phyloP scores from a whole-genome alignment of 495 filamentous ascomycete species.

The Xylaria sp. region DNA sequence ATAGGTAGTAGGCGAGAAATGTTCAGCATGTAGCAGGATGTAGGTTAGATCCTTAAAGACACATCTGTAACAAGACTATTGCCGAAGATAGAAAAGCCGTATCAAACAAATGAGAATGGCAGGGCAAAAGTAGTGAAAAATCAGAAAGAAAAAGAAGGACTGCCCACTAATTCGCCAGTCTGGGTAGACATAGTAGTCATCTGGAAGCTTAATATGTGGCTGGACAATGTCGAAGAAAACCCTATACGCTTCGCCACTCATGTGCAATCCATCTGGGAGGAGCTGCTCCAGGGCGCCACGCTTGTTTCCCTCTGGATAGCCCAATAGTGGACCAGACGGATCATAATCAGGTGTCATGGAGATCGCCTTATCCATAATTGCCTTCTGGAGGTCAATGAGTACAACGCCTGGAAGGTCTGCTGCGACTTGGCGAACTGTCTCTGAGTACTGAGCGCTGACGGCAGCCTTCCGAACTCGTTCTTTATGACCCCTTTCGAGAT shows the following conservation, averaged over 20 bases:
- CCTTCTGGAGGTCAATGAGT: slow-evolving; percentile 77
- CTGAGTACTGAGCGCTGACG: slow-evolving; percentile 72
- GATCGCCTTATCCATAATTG: slow-evolving; percentile 67
- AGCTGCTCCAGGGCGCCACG: slow-evolving; percentile 55
- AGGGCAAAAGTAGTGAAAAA: background rate
- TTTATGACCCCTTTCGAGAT: slow-evolving; percentile 56
- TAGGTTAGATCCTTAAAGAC: too few species aligned
- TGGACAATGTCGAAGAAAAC: slow-evolving; percentile 55
- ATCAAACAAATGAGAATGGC: background rate
- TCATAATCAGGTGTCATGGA: slow-evolving; percentile 49
- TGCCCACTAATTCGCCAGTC: slow-evolving; percentile 47
- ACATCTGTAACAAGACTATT: background rate
- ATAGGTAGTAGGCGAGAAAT: background rate
- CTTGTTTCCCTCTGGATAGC: slow-evolving; percentile 50
- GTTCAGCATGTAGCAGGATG: too few species aligned
- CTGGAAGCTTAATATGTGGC: slow-evolving; percentile 47
- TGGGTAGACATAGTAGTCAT: slow-evolving; percentile 45
- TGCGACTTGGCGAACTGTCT: slow-evolving; percentile 70
- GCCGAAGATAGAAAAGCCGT: background rate
- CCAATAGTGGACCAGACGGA: slow-evolving; percentile 46
- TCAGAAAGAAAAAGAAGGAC: background rate
- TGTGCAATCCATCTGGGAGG: slow-evolving; percentile 60
- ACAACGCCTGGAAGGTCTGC: slow-evolving; percentile 63
- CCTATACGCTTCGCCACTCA: slow-evolving; percentile 58
- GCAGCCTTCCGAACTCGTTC: slow-evolving; percentile 66